These are phyloP conservation scores for Neurospora sp. DNA, from an alignment of 495 filamentous ascomycete species.

Conservation along the genomic window DNA sequence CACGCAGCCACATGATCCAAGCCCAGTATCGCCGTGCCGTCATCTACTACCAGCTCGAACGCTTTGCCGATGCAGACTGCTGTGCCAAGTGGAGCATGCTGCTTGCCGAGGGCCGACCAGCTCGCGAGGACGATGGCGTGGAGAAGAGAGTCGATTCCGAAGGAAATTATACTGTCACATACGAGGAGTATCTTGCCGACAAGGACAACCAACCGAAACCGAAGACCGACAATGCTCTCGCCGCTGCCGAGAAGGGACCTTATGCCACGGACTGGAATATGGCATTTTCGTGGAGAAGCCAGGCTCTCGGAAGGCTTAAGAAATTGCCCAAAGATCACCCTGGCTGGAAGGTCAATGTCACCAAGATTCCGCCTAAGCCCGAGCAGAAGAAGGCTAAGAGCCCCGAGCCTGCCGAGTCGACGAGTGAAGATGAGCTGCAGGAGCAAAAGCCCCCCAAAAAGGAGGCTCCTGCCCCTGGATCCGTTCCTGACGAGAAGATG, in stretches of 20 bases:
- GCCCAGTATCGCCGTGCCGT: constrained; percentile 76
- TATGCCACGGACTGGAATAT: constrained; percentile 21
- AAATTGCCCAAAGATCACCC: constrained; percentile 54
- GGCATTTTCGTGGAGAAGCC: constrained; percentile 29
- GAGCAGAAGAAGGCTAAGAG: constrained; percentile 10
- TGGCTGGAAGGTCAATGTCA: constrained; percentile 44
- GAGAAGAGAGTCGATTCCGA: constrained; percentile 26
- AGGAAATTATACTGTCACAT: constrained; percentile 28
- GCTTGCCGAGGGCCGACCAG: constrained; percentile 36
- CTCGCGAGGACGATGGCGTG: constrained; percentile 30
- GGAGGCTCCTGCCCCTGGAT: constrained; percentile 5
- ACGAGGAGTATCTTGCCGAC: constrained; percentile 15
- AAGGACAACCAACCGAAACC: constrained; percentile 20
- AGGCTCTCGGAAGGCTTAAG: constrained; percentile 43
- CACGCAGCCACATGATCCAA: constrained; percentile 66
- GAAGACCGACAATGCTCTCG: not conserved
- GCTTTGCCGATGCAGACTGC: constrained; percentile 66
- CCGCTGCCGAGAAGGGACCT: constrained; percentile 12
- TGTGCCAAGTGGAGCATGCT: constrained; percentile 58
- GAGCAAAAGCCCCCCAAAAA: constrained; percentile 13
- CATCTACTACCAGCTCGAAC: constrained; percentile 57
- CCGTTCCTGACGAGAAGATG: constrained; percentile 19
- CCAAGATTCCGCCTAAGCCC: constrained; percentile 53
- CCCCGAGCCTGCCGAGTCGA: not conserved
- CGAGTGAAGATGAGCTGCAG: constrained; percentile 10